phyloP scores from a whole-genome alignment of 1,284 basidiomycete genomes.

The Athelia psychrophila region DNA sequence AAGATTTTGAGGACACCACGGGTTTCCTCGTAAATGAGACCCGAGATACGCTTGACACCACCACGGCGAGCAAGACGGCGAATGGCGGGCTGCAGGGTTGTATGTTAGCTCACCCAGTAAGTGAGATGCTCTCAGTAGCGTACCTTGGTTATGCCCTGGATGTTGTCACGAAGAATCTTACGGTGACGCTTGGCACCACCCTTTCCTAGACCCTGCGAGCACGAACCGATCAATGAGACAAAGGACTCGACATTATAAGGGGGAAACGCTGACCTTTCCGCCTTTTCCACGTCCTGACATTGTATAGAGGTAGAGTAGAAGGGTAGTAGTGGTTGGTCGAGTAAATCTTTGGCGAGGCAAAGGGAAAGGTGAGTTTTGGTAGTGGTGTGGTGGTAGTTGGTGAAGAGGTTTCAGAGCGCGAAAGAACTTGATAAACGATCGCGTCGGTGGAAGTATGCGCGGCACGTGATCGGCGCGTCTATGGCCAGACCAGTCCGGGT shows the following conservation, averaged over 20 bases:
- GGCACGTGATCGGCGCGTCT: not conserved
- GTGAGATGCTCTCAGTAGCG: not conserved
- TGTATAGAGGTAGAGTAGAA: not conserved
- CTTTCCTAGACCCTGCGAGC: conserved; percentile 66
- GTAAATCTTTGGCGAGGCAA: not conserved
- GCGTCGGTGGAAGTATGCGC: not conserved
- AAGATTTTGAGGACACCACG: conserved; percentile 87
- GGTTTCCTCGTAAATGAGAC: conserved; percentile 81
- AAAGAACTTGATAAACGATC: not conserved
- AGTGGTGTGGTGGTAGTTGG: conserved; percentile 1
- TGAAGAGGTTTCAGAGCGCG: not conserved
- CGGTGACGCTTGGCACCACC: conserved; percentile 89
- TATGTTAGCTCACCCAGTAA: conserved; percentile 4
- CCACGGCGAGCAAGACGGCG: conserved; percentile 85
- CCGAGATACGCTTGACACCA: conserved; percentile 83
- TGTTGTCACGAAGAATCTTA: conserved; percentile 88
- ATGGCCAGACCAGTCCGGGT: too few relatives aligned
- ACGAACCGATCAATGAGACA: not conserved
- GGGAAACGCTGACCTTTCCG: conserved; percentile 30
- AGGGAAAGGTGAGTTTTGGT: not conserved
- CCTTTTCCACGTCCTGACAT: conserved; percentile 48
- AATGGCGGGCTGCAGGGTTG: conserved; percentile 73
- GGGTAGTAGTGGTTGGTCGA: not conserved
- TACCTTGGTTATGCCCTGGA: conserved; percentile 54
- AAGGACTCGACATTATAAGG: conserved; percentile 11